These are phyloP conservation scores for Mycena polygramma DNA, from an alignment of 768 basidiomycete species.

Conservation along the genomic window DNA sequence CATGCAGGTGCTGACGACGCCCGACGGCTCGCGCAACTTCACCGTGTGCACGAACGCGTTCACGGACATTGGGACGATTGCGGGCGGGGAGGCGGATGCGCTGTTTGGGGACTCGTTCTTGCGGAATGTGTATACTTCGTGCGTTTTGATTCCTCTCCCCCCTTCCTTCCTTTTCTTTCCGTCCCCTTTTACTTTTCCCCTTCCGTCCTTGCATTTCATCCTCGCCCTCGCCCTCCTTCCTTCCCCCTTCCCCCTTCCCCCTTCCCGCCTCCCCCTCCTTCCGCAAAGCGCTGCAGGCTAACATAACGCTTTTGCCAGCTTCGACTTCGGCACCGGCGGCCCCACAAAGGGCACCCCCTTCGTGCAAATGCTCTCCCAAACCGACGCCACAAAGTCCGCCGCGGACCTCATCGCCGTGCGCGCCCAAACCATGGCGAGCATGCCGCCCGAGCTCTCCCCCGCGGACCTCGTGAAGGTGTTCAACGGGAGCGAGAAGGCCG, in stretches of 20 bases:
- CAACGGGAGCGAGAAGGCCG: conserved; percentile 7
- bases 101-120: conserved; percentile 20
- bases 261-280: too few species aligned
- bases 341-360: conserved; percentile 15
- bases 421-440: not conserved
- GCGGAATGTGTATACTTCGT: conserved; percentile 13
- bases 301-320: not conserved
- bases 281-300: too few species aligned
- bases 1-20: conserved; percentile 7
- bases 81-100: conserved; percentile 3
- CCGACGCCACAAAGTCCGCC: conserved; percentile 11
- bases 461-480: conserved; percentile 9
- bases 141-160: not conserved
- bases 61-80: conserved; percentile 11
- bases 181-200: too few species aligned
- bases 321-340: conserved; percentile 21
- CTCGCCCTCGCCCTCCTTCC: too few species aligned
- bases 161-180: not conserved
- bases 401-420: conserved; percentile 16
- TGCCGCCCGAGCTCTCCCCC: conserved; percentile 17
- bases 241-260: too few species aligned
- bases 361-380: conserved; percentile 20
- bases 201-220: too few species aligned
- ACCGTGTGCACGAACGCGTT: conserved; percentile 11
- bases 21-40: conserved; percentile 13